phyloP scores from a whole-genome alignment of 2,329 filamentous ascomycete genomes.

The Xylariaceae sp. region DNA sequence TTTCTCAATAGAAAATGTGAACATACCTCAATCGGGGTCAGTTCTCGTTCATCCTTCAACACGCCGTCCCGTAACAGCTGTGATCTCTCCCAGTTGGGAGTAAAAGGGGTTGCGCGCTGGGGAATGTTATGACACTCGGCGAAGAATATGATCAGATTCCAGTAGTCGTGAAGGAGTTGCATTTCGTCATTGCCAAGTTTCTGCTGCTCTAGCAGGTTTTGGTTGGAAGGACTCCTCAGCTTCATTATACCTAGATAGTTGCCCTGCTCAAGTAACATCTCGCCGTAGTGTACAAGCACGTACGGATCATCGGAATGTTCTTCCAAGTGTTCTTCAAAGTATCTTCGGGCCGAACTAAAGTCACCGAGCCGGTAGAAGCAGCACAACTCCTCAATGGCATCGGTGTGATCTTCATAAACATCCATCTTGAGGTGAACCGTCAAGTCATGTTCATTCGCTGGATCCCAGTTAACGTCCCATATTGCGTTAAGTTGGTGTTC shows the following conservation, averaged over 20 bases:
- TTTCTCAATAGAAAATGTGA: not conserved
- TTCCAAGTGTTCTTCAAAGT: too few species aligned
- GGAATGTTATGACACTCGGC: not conserved
- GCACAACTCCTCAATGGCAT: too few species aligned
- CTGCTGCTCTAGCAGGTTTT: not conserved
- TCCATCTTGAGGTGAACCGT: too few species aligned
- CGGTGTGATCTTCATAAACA: too few species aligned
- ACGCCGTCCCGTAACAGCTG: not conserved
- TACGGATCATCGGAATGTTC: too few species aligned
- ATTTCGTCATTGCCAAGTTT: not conserved
- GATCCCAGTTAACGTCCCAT: too few species aligned
- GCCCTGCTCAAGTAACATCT: conserved; percentile 1
- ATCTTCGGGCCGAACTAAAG: too few species aligned
- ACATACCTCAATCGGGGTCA: not conserved
- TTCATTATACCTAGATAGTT: not conserved
- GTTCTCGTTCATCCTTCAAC: not conserved
- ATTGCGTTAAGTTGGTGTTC: too few species aligned
- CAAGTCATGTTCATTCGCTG: too few species aligned
- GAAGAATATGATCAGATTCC: not conserved
- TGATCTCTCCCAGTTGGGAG: not conserved
- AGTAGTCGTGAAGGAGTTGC: not conserved
- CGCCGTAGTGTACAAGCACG: not conserved
- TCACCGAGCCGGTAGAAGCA: too few species aligned
- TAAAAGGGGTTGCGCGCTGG: not conserved
- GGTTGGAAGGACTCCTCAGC: not conserved